phyloP scores from a whole-genome alignment of 805 yeast genomes.

The Lachancea kluyveri region DNA sequence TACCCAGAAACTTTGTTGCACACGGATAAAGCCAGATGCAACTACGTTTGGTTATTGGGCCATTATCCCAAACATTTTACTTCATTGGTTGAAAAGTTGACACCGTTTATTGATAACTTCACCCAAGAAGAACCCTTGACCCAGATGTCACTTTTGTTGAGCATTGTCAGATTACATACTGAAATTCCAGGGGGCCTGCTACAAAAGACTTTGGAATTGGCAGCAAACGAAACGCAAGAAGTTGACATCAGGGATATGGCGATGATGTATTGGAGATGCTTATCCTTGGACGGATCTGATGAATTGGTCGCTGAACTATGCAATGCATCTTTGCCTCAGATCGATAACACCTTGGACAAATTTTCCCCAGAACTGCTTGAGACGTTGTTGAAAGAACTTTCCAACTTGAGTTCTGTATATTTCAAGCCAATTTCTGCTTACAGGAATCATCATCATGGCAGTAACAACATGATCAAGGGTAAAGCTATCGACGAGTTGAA shows the following conservation, averaged over 20 bases:
- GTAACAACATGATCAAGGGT: slow-evolving; percentile 35
- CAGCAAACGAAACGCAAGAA: slow-evolving; percentile 61
- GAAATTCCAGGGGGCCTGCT: slow-evolving; percentile 40
- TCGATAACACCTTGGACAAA: slow-evolving; percentile 63
- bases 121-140: slow-evolving; percentile 52
- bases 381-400: slow-evolving; percentile 65
- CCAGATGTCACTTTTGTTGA: slow-evolving; percentile 53
- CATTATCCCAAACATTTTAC: slow-evolving; percentile 61
- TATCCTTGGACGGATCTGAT: slow-evolving; percentile 40
- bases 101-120: slow-evolving; percentile 44
- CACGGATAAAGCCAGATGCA: slow-evolving; percentile 41
- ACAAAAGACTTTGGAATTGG: slow-evolving; percentile 53
- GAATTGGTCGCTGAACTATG: slow-evolving; percentile 22
- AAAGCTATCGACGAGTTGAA: slow-evolving; percentile 73
- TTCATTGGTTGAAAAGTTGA: slow-evolving; percentile 42
- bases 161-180: slow-evolving; percentile 53
- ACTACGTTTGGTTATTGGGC: slow-evolving; percentile 65
- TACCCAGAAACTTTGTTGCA: slow-evolving; percentile 42
- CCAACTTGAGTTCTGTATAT: slow-evolving; percentile 83
- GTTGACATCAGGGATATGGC: slow-evolving; percentile 80
- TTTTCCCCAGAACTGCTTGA: slow-evolving; percentile 66
- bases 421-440: slow-evolving; percentile 74
- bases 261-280: slow-evolving; percentile 70
- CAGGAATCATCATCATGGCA: slow-evolving; percentile 37
- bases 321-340: slow-evolving; percentile 55